Evolutionary conservation across 2,329 filamentous ascomycete species (phyloP), one percentile per base, ranked within the genome.

Genomic region (Trichoderma sp.): DNA sequence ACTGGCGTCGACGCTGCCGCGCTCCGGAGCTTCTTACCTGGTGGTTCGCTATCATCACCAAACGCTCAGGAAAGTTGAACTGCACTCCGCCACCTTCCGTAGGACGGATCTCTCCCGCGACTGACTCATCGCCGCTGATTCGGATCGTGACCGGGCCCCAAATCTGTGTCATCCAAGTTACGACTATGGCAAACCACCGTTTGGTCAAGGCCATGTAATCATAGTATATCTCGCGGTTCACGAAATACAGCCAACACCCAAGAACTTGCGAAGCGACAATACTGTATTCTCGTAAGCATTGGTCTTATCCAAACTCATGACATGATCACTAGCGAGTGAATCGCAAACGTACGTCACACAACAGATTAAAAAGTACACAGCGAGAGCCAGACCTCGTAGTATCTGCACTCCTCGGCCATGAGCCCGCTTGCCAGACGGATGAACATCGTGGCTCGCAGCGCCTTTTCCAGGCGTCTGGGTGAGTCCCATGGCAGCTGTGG

Each of bases 131-230:
- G 56, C 94, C 94, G 79, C 93, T 96, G 77, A 97, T 92, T 70
- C 93, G 87, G 70, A 97, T 91, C 5, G 90, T 87, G 0, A 93
- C 96, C 4, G 93, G 93, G n/a, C 92, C 91, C 91, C 93, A 97
- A 85, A 93, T 93, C 77, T 95, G 90, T 15, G 93, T 97, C 84
- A 95, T 90, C 58, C 91, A 92, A 24, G 92, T 94, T 74, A 91
- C 90, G 58, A 94, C 83, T 18, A 97, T 86, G 47, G 92, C 93
- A 80, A 97, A 97, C 2, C 89, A 93, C 78, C 93, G 89, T 81
- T 97, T 97, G 12, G 93, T 96, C 80, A 94, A 88, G 53, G 93
- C 90, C 89, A 97, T 97, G 83, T 94, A 97, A 74, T 91, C 88
- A 81, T 97, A 92, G 84, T 93, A 97, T 78, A 92, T 88, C 60